phyloP scores from a whole-genome alignment of 257 asterid species.

The Nicotiana sylvestris region DNA sequence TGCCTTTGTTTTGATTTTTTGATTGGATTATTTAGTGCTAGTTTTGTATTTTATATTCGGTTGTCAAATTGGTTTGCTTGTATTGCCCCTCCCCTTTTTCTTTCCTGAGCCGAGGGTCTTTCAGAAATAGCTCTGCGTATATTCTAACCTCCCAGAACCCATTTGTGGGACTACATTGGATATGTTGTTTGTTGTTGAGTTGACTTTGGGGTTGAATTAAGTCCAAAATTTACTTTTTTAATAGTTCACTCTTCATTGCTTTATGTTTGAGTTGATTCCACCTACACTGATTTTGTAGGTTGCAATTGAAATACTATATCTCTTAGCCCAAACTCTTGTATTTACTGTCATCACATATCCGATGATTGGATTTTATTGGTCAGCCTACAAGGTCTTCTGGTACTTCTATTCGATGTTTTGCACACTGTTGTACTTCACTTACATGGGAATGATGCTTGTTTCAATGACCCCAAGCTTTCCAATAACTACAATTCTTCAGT shows the following conservation, averaged over 20 bases:
- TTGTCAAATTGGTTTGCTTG: too few species aligned
- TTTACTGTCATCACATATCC: conserved; percentile 41
- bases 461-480: conserved; percentile 39
- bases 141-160: too few species aligned
- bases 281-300: conserved; percentile 23
- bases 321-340: conserved; percentile 27
- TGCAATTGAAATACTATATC: conserved; percentile 46
- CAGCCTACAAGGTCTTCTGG: conserved; percentile 39
- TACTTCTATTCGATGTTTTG: conserved; percentile 39
- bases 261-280: not conserved
- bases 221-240: too few species aligned
- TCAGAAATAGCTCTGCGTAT: too few species aligned
- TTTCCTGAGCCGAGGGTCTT: too few species aligned
- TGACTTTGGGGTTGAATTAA: too few species aligned
- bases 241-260: not conserved
- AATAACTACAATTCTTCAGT: conserved; percentile 37
- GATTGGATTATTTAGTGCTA: too few species aligned
- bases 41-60: too few species aligned
- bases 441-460: conserved; percentile 45
- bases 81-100: too few species aligned
- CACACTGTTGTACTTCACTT: conserved; percentile 39
- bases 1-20: too few species aligned
- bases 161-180: too few species aligned
- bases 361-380: conserved; percentile 42
- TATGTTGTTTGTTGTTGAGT: too few species aligned